phyloP scores from a whole-genome alignment of 331 rosid species.

The Arachis monticola region DNA sequence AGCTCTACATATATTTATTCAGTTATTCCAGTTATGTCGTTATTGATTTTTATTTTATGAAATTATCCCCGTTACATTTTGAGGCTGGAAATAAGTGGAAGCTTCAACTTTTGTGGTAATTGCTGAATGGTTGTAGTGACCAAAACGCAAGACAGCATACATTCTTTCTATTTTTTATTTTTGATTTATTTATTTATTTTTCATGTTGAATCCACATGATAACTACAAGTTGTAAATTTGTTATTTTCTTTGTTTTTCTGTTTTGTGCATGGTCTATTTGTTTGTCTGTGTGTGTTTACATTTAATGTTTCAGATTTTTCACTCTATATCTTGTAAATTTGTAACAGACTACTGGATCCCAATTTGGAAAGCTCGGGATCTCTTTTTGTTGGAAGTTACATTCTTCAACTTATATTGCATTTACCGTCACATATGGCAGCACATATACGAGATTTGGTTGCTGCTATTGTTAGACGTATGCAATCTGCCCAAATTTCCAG shows the following conservation, averaged over 20 bases:
- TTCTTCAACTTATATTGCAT: conserved; percentile 92
- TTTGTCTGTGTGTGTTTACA: background rate
- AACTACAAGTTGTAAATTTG: background rate
- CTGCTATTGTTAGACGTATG: conserved; percentile 89
- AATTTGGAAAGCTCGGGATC: conserved; percentile 92
- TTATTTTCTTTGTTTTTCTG: conserved; percentile 11
- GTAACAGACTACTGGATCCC: conserved; percentile 85
- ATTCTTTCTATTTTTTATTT: conserved; percentile 22
- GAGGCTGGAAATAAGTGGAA: conserved; percentile 30
- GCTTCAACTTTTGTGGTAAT: background rate
- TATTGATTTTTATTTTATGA: background rate
- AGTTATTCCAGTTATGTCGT: conserved; percentile 10
- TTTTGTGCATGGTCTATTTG: conserved; percentile 9
- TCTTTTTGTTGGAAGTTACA: conserved; percentile 90
- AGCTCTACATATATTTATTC: conserved; percentile 4
- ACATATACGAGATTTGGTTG: conserved; percentile 80
- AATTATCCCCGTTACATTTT: background rate
- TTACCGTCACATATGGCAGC: conserved; percentile 84
- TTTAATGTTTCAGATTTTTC: conserved; percentile 34
- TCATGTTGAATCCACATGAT: conserved; percentile 3
- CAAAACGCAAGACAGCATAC: conserved; percentile 11
- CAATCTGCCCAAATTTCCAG: conserved; percentile 77
- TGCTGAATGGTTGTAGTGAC: conserved; percentile 17
- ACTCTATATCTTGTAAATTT: conserved; percentile 40
- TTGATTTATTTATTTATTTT: too few species aligned